Evolutionary conservation across 768 basidiomycete species (phyloP), one percentile per base, ranked within the genome.

Genomic region (Melanogaster broomeanus): DNA sequence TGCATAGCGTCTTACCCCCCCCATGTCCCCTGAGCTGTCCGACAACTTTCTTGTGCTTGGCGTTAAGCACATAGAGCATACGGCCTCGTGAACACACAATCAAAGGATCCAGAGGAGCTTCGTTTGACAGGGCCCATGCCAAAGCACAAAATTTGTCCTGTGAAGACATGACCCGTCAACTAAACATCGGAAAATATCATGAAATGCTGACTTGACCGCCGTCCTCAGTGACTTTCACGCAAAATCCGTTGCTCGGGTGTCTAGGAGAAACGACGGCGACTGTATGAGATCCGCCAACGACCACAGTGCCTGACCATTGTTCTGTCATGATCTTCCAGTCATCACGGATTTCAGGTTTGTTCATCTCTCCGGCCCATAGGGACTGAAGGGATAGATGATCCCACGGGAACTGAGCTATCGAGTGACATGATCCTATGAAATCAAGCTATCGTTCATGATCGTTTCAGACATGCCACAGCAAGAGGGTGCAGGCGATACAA

Each of bases 1-100:
- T 27, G 28, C 40, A 27, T 42, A n/a, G 42, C 3, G 38, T 69
- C 82, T 71, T 69, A 88, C 88, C 33, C 84, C 85, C n/a, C 19
- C 88, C 88, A 63, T 90, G 88, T 3, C 87, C 88, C 34, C 84
- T 79, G 35, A 87, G 70, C 53, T 69, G 73, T 7, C 83, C 77
- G 3, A 77, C 50, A 6, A 83, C 53, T 3, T 63, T 61, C 35
- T 70, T 69, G 18, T 62, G 67, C 45, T 66, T 67, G 10, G 78
- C 68, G 56, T 84, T 75, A 61, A 81, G 76, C 15, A 88, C 70
- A 60, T 83, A 83, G 19, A 90, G 55, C 19, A 85, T 57, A 48
- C 79, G 80, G 34, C 75, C 73, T 27, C 74, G 68, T 9, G 84
- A 75, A 53, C 85, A 77, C 24, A 89, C 62, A 22, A 88, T 62